phyloP scores from a whole-genome alignment of 1,284 basidiomycete genomes.

The Entoloma clypeatum region DNA sequence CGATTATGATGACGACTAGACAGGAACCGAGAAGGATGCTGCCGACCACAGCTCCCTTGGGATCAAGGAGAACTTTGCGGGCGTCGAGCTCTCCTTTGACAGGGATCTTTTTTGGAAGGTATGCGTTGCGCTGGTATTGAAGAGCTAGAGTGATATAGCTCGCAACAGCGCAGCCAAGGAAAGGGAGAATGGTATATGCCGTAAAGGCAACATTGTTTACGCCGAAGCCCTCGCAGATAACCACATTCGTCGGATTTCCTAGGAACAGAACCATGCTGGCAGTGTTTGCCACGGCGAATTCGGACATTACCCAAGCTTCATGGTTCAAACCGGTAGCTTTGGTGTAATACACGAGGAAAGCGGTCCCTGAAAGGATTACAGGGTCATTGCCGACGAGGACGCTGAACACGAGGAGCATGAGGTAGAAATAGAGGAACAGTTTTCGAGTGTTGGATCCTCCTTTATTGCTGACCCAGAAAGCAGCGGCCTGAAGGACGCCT shows the following conservation, averaged over 20 bases:
- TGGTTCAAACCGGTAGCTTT: slow-evolving; percentile 33
- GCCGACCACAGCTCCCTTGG: slow-evolving; percentile 49
- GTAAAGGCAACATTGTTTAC: slow-evolving; percentile 67
- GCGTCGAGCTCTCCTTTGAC: slow-evolving; percentile 37
- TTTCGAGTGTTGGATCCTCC: slow-evolving; percentile 69
- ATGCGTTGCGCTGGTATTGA: slow-evolving; percentile 49
- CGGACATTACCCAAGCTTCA: slow-evolving; percentile 48
- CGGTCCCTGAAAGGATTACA: slow-evolving; percentile 76
- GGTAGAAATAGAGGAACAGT: slow-evolving; percentile 78
- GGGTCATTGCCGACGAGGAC: slow-evolving; percentile 92
- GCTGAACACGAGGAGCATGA: slow-evolving; percentile 78
- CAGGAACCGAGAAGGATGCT: slow-evolving; percentile 46
- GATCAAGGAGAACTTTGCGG: slow-evolving; percentile 47
- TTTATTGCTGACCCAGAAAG: slow-evolving; percentile 82
- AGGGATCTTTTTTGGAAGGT: slow-evolving; percentile 49
- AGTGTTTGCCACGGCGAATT: slow-evolving; percentile 78
- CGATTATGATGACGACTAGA: slow-evolving; percentile 49
- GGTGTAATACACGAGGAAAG: slow-evolving; percentile 32
- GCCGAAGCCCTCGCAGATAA: slow-evolving; percentile 62
- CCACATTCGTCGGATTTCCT: slow-evolving; percentile 74
- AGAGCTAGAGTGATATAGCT: slow-evolving; percentile 53
- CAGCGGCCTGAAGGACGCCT: slow-evolving; percentile 83
- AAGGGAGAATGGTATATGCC: slow-evolving; percentile 69
- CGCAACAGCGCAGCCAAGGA: slow-evolving; percentile 57
- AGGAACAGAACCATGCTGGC: slow-evolving; percentile 66